Conservation (phyloP, 2,329 filamentous ascomycete genomes). For the Monosporascus sp. region DNA sequence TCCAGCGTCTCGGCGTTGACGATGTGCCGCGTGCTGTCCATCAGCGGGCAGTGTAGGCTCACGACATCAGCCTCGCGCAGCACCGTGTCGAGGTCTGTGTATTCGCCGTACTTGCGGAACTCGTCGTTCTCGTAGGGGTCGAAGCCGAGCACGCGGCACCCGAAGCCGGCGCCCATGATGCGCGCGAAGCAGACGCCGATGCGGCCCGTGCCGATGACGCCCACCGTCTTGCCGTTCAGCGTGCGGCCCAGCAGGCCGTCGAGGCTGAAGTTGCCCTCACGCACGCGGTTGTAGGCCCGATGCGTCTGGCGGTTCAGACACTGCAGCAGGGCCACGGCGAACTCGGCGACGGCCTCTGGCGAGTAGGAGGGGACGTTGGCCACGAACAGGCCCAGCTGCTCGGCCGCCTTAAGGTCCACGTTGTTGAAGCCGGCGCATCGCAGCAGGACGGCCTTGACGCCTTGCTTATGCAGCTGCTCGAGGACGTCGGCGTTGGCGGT, state of each 20-base stretch:
- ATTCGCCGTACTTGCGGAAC: slow-evolving; percentile 45
- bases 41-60: slow-evolving; percentile 62
- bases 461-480: slow-evolving; percentile 38
- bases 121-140: slow-evolving; percentile 50
- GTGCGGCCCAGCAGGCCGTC: slow-evolving; percentile 59
- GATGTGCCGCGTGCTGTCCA: slow-evolving; percentile 52
- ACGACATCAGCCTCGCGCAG: slow-evolving; percentile 54
- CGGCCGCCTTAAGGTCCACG: slow-evolving; percentile 53
- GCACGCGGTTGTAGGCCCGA: slow-evolving; percentile 61
- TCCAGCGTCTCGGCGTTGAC: slow-evolving; percentile 49
- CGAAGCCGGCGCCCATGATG: slow-evolving; percentile 57
- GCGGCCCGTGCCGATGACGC: slow-evolving; percentile 58
- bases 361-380: slow-evolving; percentile 64
- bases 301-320: slow-evolving; percentile 64
- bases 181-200: slow-evolving; percentile 58
- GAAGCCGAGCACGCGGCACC: slow-evolving; percentile 55
- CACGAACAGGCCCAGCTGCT: slow-evolving; percentile 51
- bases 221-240: slow-evolving; percentile 59
- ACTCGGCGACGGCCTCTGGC: slow-evolving; percentile 65
- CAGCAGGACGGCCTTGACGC: slow-evolving; percentile 54
- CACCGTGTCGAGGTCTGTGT: slow-evolving; percentile 48
- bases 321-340: slow-evolving; percentile 61
- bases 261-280: slow-evolving; percentile 63
- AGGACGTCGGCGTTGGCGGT: slow-evolving; percentile 46
- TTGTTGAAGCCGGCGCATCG: slow-evolving; percentile 67